Evolutionary conservation across 2,329 filamentous ascomycete species (phyloP), one percentile per base, ranked within the genome.

Genomic region (Colletotrichum graminicola): DNA sequence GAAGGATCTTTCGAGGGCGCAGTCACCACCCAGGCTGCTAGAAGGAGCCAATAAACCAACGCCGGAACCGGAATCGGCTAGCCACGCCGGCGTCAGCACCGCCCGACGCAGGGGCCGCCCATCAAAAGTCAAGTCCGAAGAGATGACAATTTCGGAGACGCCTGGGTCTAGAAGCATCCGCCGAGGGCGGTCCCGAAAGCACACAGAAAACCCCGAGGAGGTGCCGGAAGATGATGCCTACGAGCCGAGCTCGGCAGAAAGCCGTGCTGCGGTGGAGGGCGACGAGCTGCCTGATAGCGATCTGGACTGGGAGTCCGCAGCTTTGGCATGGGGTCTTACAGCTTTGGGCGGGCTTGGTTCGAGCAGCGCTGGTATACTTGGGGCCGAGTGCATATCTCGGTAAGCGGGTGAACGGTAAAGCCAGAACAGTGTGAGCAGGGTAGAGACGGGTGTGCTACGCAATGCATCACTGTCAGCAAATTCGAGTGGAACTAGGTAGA

Each of bases 281-380:
- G 85, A 87, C 71, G 75, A 80, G 39, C 66, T 83, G n/a, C 81
- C 80, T 1, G 77, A 79, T 11, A 76, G 79, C 14, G 83, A 82
- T 14, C 76, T 82, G 41, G 84, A 86, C 72, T 84, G 83, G 82
- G 85, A 88, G 73, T 78, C 82, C 12, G 83, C 82, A 2, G 82
- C 85, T 8, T 77, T 87, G 32, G 78, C 81, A 5, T 87, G 85
- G 85, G 84, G 83, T 2, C 73, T 87, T 57, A 80, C 81, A 16
- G 80, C 79, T 21, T 63, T 84, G 18, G 82, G 82, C 1, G 85
- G 85, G 1, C 75, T 87, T 32, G 84, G 84, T 3, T 76, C 79
- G 51, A 85, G 84, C 12, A 82, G 80, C 68, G 81, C 84, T 18
- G 83, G 82, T 16, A 83, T 87, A 4, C 84, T 83, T 75, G 85